Conservation (phyloP, 2,329 filamentous ascomycete genomes). For the Raffaelea ambrosiae region DNA sequence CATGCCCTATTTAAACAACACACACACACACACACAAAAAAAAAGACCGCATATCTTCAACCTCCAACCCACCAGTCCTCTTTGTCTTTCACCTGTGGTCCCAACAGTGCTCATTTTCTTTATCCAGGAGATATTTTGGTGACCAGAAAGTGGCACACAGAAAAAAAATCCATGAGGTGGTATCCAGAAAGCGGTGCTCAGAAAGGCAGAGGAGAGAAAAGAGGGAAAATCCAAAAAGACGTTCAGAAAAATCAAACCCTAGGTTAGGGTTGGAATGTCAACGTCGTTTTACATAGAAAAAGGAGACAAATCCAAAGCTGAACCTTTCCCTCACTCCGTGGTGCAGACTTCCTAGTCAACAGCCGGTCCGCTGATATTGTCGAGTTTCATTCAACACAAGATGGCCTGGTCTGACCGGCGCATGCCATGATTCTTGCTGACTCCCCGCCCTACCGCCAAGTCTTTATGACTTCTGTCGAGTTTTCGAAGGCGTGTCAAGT, state of each 20-base stretch:
- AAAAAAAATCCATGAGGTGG: too few relatives aligned
- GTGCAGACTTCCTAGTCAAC: too few relatives aligned
- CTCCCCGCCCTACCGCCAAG: neutral
- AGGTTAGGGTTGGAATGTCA: neutral
- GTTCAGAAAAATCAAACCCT: neutral
- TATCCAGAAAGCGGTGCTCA: too few relatives aligned
- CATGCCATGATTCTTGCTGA: neutral
- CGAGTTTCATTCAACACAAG: neutral
- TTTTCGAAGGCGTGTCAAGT: neutral
- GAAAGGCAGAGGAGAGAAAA: neutral
- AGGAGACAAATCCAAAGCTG: neutral
- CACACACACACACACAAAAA: neutral
- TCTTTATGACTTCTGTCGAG: too few relatives aligned
- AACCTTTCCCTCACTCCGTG: neutral
- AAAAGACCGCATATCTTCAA: neutral
- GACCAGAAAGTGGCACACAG: neutral
- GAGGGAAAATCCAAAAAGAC: neutral
- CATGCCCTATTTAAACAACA: slow-evolving; percentile 2
- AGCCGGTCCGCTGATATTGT: too few relatives aligned
- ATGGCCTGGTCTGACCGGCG: neutral
- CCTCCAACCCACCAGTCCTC: neutral
- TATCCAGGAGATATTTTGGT: neutral
- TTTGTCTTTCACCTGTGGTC: neutral
- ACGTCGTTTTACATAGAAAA: neutral
- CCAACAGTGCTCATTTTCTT: neutral